Conservation (phyloP, 1,284 basidiomycete species). For the Sparassis latifolia region DNA sequence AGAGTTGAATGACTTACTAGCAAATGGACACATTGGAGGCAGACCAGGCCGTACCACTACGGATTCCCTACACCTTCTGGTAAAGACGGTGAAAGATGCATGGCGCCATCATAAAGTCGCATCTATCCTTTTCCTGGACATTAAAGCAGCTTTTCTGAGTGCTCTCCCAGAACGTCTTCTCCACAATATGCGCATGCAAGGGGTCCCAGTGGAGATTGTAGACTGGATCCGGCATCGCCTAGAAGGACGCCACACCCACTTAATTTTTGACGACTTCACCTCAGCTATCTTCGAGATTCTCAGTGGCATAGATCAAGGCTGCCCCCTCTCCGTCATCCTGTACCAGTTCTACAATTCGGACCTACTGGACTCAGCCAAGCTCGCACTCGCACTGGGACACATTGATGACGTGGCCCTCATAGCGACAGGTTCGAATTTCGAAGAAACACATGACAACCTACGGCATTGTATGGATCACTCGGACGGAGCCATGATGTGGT, state of each 20-base stretch:
- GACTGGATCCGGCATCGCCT: slow-evolving; percentile 23
- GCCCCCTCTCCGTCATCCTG: slow-evolving; percentile 24
- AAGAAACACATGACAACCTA: slow-evolving; percentile 13
- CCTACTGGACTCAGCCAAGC: slow-evolving; percentile 18
- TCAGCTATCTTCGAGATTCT: slow-evolving; percentile 18
- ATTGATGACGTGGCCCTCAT: slow-evolving; percentile 25
- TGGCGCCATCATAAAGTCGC: slow-evolving; percentile 28
- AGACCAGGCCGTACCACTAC: slow-evolving; percentile 28
- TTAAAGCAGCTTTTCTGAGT: slow-evolving; percentile 35
- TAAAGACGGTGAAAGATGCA: slow-evolving; percentile 25
- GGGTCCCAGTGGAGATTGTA: slow-evolving; percentile 23
- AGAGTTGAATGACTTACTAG: slow-evolving; percentile 18
- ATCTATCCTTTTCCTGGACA: slow-evolving; percentile 30
- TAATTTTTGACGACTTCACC: slow-evolving; percentile 26
- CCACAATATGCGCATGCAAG: slow-evolving; percentile 24
- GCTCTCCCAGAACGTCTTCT: slow-evolving; percentile 22
- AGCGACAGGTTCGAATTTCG: slow-evolving; percentile 9
- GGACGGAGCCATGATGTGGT: slow-evolving; percentile 11
- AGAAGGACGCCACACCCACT: slow-evolving; percentile 17
- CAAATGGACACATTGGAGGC: slow-evolving; percentile 29
- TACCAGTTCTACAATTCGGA: slow-evolving; percentile 30
- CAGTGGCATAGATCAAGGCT: slow-evolving; percentile 29
- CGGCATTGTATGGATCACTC: slow-evolving; percentile 12
- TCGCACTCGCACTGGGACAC: slow-evolving; percentile 13
- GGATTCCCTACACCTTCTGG: slow-evolving; percentile 30